phyloP scores from a whole-genome alignment of 1,284 basidiomycete species.

The Phlebopus sp. region DNA sequence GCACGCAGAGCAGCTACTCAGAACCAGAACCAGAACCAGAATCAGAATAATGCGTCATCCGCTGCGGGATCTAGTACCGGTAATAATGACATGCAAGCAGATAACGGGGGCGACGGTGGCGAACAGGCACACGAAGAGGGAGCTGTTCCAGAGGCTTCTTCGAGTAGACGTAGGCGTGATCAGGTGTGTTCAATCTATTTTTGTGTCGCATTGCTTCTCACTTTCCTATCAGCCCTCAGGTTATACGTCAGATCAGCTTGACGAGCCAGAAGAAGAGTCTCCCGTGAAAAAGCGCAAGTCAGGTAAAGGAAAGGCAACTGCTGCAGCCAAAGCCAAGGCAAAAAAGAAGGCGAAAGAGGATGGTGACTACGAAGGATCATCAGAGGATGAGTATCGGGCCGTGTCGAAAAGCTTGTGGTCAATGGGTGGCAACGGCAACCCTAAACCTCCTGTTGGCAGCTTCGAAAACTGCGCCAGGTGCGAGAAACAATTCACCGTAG shows the following conservation, averaged over 20 bases:
- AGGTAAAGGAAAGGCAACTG: slow-evolving; percentile 32
- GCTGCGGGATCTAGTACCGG: slow-evolving; percentile 48
- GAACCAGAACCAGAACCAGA: slow-evolving; percentile 33
- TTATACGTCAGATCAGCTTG: slow-evolving; percentile 73
- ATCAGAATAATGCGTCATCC: slow-evolving; percentile 39
- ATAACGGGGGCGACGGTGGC: slow-evolving; percentile 31
- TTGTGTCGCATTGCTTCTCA: neutral
- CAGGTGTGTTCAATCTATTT: slow-evolving; percentile 5
- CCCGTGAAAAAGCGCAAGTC: slow-evolving; percentile 42
- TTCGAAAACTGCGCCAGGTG: slow-evolving; percentile 85
- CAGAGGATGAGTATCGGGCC: slow-evolving; percentile 55
- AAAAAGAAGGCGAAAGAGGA: slow-evolving; percentile 47
- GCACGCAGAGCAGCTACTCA: slow-evolving; percentile 55
- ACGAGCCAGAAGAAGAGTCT: slow-evolving; percentile 48
- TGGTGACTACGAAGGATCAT: slow-evolving; percentile 44
- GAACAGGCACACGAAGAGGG: slow-evolving; percentile 19
- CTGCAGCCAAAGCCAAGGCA: slow-evolving; percentile 47
- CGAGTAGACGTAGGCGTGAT: slow-evolving; percentile 12
- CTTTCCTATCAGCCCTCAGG: slow-evolving; percentile 39
- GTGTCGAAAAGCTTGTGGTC: slow-evolving; percentile 47
- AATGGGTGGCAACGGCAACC: slow-evolving; percentile 41
- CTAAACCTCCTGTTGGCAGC: slow-evolving; percentile 73
- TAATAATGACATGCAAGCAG: slow-evolving; percentile 33
- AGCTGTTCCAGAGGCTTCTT: slow-evolving; percentile 8
- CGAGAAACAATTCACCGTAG: slow-evolving; percentile 83